phyloP scores from a whole-genome alignment of 176 grass and related monocot genomes.

The Oryza punctata region DNA sequence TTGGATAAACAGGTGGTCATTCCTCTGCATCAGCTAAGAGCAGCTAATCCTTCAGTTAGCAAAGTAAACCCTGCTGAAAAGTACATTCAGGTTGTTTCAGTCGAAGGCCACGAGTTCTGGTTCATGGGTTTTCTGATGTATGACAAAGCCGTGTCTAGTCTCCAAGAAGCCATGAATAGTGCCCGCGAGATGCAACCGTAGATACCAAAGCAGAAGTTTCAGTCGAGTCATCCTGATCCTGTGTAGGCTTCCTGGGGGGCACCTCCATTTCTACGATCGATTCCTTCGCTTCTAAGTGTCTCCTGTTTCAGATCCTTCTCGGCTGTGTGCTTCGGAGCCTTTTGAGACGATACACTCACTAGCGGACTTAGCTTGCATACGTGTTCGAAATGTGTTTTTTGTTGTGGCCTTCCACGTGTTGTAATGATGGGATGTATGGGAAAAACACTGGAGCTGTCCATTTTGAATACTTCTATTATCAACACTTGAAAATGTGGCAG shows the following conservation, averaged over 20 bases:
- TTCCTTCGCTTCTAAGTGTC: slow-evolving; percentile 26
- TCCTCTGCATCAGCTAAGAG: slow-evolving; percentile 77
- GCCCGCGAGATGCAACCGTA: slow-evolving; percentile 67
- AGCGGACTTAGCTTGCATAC: slow-evolving; percentile 33
- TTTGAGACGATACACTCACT: slow-evolving; percentile 37
- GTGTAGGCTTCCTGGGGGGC: not conserved
- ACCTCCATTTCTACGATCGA: not conserved
- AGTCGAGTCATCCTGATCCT: not conserved
- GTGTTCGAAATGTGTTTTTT: slow-evolving; percentile 38
- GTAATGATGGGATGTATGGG: slow-evolving; percentile 50
- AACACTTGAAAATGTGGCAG: slow-evolving; percentile 25
- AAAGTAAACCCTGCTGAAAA: slow-evolving; percentile 72
- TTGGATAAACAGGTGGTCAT: slow-evolving; percentile 70
- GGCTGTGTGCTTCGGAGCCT: not conserved
- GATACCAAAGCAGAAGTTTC: slow-evolving; percentile 11
- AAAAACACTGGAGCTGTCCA: slow-evolving; percentile 31
- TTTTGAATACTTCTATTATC: slow-evolving; percentile 25
- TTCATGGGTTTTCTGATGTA: slow-evolving; percentile 91
- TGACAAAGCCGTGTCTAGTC: slow-evolving; percentile 61
- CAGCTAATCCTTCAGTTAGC: slow-evolving; percentile 83
- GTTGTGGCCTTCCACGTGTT: slow-evolving; percentile 31
- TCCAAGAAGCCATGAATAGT: slow-evolving; percentile 69
- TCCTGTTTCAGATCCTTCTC: slow-evolving; percentile 42
- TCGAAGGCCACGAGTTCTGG: slow-evolving; percentile 89
- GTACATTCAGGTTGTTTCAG: slow-evolving; percentile 81